phyloP scores from a whole-genome alignment of 768 basidiomycete species.

The Lactarius sanguifluus region DNA sequence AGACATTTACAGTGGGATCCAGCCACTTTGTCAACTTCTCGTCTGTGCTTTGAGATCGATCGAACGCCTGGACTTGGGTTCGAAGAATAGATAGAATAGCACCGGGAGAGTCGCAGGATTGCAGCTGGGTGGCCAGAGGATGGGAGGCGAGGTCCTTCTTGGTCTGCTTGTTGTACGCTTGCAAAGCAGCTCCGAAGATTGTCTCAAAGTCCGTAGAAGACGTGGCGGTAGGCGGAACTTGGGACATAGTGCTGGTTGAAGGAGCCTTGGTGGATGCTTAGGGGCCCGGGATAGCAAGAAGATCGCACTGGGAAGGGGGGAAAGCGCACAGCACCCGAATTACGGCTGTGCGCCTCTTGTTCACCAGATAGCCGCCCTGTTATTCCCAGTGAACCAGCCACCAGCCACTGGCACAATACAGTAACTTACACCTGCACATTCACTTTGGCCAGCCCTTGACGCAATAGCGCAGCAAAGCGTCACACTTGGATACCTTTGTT shows the following conservation, averaged over 20 bases:
- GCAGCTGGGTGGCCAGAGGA: not conserved
- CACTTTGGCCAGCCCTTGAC: too few relatives aligned
- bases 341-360: too few relatives aligned
- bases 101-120: not conserved
- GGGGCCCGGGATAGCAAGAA: not conserved
- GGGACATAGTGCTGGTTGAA: not conserved
- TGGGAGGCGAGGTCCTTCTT: not conserved
- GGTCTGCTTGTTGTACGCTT: not conserved
- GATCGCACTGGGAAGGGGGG: too few relatives aligned
- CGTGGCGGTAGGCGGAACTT: not conserved
- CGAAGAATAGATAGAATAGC: not conserved
- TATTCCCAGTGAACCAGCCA: too few relatives aligned
- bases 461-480: too few relatives aligned
- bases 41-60: not conserved
- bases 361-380: too few relatives aligned
- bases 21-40: not conserved
- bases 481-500: too few relatives aligned
- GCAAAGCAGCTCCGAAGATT: not conserved
- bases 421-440: too few relatives aligned
- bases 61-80: not conserved
- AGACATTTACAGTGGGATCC: not conserved
- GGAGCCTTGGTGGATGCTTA: too few relatives aligned
- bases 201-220: not conserved
- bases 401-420: too few relatives aligned
- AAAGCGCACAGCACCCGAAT: too few relatives aligned